Evolutionary conservation across 441 rosid species (phyloP).

Genomic region (Aquilaria agallochum): DNA sequence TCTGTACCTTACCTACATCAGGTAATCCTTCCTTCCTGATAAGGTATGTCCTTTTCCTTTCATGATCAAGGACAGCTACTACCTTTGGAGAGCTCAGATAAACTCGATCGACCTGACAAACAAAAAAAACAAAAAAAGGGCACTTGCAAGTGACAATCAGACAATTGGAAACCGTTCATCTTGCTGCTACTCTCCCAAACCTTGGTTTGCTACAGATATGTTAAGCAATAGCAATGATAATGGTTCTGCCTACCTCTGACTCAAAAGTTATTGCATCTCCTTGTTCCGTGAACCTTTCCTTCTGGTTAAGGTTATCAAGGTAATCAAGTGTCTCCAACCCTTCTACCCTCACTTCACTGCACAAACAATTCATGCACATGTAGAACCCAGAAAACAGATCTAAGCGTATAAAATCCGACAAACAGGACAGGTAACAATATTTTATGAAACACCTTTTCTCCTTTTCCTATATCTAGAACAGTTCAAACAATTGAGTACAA

Average conservation of each 20-base stretch:
- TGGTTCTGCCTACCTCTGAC: slow-evolving; percentile 34
- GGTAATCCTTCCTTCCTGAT: slow-evolving; percentile 81
- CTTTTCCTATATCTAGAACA: no score
- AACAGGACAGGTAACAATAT: background rate
- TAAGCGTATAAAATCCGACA: background rate
- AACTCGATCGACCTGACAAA: slow-evolving; percentile 70
- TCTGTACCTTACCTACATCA: slow-evolving; percentile 57
- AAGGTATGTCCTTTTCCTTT: slow-evolving; percentile 62
- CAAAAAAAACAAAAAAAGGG: background rate
- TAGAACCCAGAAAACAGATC: slow-evolving; percentile 1
- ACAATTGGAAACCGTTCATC: no score
- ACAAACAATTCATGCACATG: slow-evolving; percentile 2
- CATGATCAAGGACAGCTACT: slow-evolving; percentile 77
- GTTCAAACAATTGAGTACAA: no score
- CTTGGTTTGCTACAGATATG: background rate
- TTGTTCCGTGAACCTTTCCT: slow-evolving; percentile 54
- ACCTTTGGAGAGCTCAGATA: slow-evolving; percentile 58
- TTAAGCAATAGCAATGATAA: slow-evolving; percentile 1
- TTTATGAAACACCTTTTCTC: no score
- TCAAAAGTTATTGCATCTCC: slow-evolving; percentile 53
- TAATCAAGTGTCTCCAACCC: slow-evolving; percentile 58
- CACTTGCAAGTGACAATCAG: no score
- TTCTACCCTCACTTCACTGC: slow-evolving; percentile 55
- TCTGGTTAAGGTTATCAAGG: slow-evolving; percentile 45
- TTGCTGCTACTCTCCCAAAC: background rate